Evolutionary conservation across 2,329 filamentous ascomycete genomes (phyloP), one percentile per base, ranked within the genome.

Genomic region (Didymella segeticola): DNA sequence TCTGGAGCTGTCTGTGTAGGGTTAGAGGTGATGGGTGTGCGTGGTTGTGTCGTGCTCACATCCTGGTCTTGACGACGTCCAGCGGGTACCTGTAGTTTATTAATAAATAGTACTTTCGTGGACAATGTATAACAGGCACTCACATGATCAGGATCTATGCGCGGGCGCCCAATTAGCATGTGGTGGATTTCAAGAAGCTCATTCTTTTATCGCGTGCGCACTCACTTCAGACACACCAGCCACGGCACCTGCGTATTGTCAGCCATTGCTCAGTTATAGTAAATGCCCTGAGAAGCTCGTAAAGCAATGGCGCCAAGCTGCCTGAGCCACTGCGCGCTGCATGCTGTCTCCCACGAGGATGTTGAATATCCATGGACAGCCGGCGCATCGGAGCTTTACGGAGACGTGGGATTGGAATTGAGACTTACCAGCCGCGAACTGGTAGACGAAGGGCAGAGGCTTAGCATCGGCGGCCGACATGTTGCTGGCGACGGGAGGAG

Each of bases 1-100:
- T 89, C 80, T 97, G 93, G 52, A 97, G 83, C 79, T 97, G 93
- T 75, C 90, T 96, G 69, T 58, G 57, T 60, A 60, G 62, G 58
- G 56, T 73, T 71, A 66, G 66, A 61, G 46, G 42, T 34, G 25
- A 42, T 47, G 27, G 31, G 36, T 47, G 26, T 22, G 27, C 11
- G 49, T 34, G 45, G 27, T 38, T 37, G 48, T 36, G 43, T 42
- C 37, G 27, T 56, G 57, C 88, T 84, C 85, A 95, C 90, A 96
- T 89, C 88, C 93, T 85, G 62, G 95, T 98, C 85, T 98, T 98
- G 77, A 98, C 91, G 54, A 99, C 95, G 77, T 99, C 95, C 76
- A 99, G 83, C 66, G 95, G 95, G 82, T 99, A 99, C 95, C 93
- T 65, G 41, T 26, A 29, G 20, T 43, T 19, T 20, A 38, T 57